These are phyloP conservation scores for Scheffersomyces amazonensis DNA, from an alignment of 805 yeast species.

Conservation along the genomic window DNA sequence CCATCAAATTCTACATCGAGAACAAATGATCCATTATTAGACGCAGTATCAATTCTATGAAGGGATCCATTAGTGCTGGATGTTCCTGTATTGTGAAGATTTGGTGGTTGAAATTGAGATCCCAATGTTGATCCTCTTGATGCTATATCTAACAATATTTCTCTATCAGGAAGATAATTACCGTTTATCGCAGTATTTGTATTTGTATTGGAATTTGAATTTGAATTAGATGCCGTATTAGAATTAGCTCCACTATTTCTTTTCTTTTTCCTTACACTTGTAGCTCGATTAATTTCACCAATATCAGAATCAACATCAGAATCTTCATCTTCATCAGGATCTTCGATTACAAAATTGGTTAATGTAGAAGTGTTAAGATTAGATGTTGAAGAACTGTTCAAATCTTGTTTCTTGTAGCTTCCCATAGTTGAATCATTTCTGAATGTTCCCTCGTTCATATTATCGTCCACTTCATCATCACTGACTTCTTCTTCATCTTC, in stretches of 20 bases:
- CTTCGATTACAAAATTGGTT: background rate
- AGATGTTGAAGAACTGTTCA: background rate
- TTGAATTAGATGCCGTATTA: background rate
- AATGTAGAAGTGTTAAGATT: background rate
- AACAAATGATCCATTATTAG: conserved; percentile 22
- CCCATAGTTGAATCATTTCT: background rate
- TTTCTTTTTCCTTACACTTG: conserved; percentile 23
- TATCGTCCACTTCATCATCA: conserved; percentile 17
- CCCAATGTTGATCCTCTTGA: background rate
- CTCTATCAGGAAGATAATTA: conserved; percentile 8
- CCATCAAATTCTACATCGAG: conserved; percentile 30
- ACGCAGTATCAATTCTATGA: background rate
- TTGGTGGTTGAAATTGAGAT: background rate
- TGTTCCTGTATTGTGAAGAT: conserved; percentile 13
- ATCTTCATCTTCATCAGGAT: conserved; percentile 18
- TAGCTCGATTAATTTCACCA: conserved; percentile 42
- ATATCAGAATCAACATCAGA: conserved; percentile 46
- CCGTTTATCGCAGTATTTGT: no score
- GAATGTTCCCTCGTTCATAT: background rate
- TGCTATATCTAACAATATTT: conserved; percentile 11
- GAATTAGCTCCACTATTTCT: background rate
- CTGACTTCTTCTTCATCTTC: conserved; percentile 25
- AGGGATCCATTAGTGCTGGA: background rate
- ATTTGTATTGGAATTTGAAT: no score
- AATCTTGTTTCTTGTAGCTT: background rate